Evolutionary conservation across 345 rosid species (phyloP), one percentile per base, ranked within the genome.

Genomic region (Psidium friedrichsthalianum): DNA sequence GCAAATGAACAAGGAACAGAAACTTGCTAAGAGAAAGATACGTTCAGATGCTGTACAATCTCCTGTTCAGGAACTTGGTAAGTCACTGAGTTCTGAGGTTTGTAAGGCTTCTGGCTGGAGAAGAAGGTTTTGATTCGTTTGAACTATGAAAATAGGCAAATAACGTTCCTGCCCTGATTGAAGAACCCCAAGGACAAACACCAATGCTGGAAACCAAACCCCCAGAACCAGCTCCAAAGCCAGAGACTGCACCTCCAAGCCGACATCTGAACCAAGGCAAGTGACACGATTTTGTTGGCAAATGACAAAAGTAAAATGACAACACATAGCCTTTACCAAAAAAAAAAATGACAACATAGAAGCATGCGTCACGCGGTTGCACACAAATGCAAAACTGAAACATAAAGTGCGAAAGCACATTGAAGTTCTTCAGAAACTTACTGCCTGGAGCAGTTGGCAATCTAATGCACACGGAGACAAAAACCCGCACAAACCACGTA

Each of bases 1-100:
- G 92, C 91, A 91, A 51, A 82, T 96, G 89, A 95, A 93, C 88
- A 92, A 90, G 90, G 95, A 94, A 51, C 98, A 92, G 64, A 96
- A 93, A 90, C 89, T 83, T 82, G 95, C 98, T 5, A 95, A 93
- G 87, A 93, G 92, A 61, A 61, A 90, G 98, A 92, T 97, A 97
- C 89, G 90, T 91, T 82, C 91, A 96, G 36, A 51, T 94, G 89
- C 83, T 94, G 82, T 94, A 93, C 89, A 91, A 87, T 86, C 97
- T 96, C 57, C 99, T 90, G 59, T 93, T 94, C 90, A 94, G 90
- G 90, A 92, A 86, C 57, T 83, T 90, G 93, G 99, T 95, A 83
- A 91, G 93, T 86, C 25, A 32, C 20, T 16, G 44, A 64, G 12
- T 16, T 64, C 20, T 27, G 36, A 64, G 76, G 9, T 32, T 64